Conservation (phyloP, 2,329 filamentous ascomycete genomes). For the Verticillium isaacii region DNA sequence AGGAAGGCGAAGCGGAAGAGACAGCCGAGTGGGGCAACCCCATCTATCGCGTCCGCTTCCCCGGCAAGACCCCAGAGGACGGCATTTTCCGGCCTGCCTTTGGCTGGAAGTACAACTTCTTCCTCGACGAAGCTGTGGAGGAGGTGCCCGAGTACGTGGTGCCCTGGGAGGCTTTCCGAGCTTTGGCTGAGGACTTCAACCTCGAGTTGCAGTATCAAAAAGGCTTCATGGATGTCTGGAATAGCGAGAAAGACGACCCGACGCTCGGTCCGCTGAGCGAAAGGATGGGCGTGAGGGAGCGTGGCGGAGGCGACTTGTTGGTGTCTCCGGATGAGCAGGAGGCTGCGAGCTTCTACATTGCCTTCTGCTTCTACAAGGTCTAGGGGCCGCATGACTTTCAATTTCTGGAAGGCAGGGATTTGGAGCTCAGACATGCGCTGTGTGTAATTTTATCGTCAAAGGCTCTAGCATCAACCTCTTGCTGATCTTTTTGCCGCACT, state of each 20-base stretch:
- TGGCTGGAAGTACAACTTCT: constrained; percentile 98
- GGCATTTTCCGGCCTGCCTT: constrained; percentile 92
- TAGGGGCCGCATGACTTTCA: constrained; percentile 29
- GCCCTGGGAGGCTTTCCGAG: constrained; percentile 96
- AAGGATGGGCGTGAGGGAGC: constrained; percentile 87
- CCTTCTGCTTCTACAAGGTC: constrained; percentile 96
- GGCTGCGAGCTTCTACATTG: constrained; percentile 85
- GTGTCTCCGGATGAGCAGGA: constrained; percentile 88
- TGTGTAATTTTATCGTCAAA: no score
- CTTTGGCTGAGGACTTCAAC: constrained; percentile 92
- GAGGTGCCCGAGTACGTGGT: constrained; percentile 97
- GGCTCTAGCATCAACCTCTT: no score
- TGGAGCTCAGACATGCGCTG: neutral
- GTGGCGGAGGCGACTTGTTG: constrained; percentile 59
- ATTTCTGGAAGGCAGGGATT: neutral
- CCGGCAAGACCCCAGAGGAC: constrained; percentile 74
- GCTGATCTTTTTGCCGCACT: no score
- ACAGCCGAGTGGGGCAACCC: constrained; percentile 86
- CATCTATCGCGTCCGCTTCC: constrained; percentile 88
- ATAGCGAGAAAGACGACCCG: constrained; percentile 80
- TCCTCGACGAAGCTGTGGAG: constrained; percentile 91
- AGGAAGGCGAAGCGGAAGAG: constrained; percentile 59
- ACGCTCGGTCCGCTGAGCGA: constrained; percentile 81
- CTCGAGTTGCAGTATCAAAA: constrained; percentile 93
- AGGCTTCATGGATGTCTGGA: constrained; percentile 86